These are phyloP conservation scores for Phaffia tasmanica DNA, from an alignment of 768 basidiomycete genomes.

Conservation along the genomic window DNA sequence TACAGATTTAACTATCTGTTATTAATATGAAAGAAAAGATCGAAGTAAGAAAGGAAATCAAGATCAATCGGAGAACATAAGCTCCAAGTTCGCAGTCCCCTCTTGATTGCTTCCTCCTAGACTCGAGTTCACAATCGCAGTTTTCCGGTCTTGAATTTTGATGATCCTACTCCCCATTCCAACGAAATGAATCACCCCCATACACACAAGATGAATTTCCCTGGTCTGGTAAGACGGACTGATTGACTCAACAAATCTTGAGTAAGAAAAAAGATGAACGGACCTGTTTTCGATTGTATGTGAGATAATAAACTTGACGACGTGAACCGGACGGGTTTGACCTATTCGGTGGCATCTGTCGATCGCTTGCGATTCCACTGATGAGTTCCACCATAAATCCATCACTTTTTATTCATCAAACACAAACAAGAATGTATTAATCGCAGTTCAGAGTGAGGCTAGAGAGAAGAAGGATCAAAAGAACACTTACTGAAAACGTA, in stretches of 20 bases:
- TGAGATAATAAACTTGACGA: conserved; percentile 66
- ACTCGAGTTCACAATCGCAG: conserved; percentile 75
- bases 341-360: conserved; percentile 73
- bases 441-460: background rate
- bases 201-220: background rate
- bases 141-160: conserved; percentile 74
- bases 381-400: conserved; percentile 31
- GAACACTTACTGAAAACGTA: conserved; percentile 10
- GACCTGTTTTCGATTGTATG: no score
- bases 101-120: conserved; percentile 41
- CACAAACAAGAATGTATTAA: no score
- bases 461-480: background rate
- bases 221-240: background rate
- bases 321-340: conserved; percentile 68
- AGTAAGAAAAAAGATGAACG: background rate
- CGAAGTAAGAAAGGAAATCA: background rate
- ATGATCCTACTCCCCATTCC: conserved; percentile 72
- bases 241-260: background rate
- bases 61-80: conserved; percentile 18
- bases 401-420: background rate
- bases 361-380: conserved; percentile 70
- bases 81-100: conserved; percentile 27
- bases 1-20: no score
- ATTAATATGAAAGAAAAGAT: no score
- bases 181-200: conserved; percentile 29